Evolutionary conservation across 495 filamentous ascomycete genomes (phyloP), one percentile per base, ranked within the genome.

Genomic region (Aspergillus incahuasiensis): DNA sequence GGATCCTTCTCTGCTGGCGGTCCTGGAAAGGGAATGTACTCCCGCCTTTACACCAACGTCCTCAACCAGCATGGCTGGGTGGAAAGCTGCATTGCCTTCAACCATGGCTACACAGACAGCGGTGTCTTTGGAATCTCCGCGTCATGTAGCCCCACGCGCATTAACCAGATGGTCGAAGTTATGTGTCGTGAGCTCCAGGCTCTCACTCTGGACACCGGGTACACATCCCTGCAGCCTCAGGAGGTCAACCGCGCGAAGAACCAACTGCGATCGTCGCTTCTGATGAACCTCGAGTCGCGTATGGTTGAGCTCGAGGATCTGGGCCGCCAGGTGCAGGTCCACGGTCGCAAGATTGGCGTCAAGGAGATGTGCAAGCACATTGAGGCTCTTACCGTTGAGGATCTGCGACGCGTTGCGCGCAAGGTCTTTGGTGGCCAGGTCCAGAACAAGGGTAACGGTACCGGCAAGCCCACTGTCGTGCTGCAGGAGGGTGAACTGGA

Each of bases 281-380:
- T 99, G 38, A 97, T 99, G 95, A 99, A 99, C 73, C 81, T 99
- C 0, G 94, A 99, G 75, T 89, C 84, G 55, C 82, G 95, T 40
- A 97, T 97, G 94, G 90, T 97, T 12, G 95, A 97, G 71, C 75
- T 99, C n/a, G 94, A 99, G 75, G 94, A 99, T 71, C 79, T 99
- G 6, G 94, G 95, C 35, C 79, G 94, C 55, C 94, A 97, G 71
- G 90, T 99, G 8, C 95, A 97, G 71, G 90, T 96, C 12, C 90
- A 97, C 67, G 92, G 91, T 9, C 79, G 85, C 48, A 96, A 97
- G 73, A 82, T 97, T 39, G 85, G 91, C 0, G 90, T 96, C 6
- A 82, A 80, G 58, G 92, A 97, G 73, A 99, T 97, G 95, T 95
- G 92, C 63, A 70, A 72, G 38, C 82, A 86, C 59, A 99, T 99